Percentiles rank a stretch among this genome's conserved stretches.
These are phyloP conservation scores for Agroathelia rolfsii DNA, from an alignment of 1,284 basidiomycete genomes.

Conservation along the genomic window DNA sequence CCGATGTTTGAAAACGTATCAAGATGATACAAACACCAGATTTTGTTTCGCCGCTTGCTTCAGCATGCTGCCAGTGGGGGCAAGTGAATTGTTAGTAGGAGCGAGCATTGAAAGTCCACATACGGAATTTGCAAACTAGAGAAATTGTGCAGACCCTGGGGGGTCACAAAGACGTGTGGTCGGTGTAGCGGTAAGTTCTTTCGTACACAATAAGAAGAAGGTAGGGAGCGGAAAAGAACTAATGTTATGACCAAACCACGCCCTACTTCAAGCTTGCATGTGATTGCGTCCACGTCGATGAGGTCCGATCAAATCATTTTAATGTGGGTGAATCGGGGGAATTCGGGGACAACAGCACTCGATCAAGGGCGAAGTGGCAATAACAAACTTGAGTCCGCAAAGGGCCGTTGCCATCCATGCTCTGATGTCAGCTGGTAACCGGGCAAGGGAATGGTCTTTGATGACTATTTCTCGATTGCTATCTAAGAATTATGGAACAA, in stretches of 20 bases:
- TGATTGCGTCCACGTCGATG: conserved; percentile 78
- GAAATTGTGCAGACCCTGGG: conserved; percentile 69
- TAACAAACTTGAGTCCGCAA: too few relatives aligned
- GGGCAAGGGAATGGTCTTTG: too few relatives aligned
- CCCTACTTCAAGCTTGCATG: conserved; percentile 70
- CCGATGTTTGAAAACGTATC: conserved; percentile 86
- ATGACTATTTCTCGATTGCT: too few relatives aligned
- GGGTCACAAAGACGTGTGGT: conserved; percentile 74
- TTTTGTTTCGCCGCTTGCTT: conserved; percentile 75
- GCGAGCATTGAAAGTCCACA: conserved; percentile 82
- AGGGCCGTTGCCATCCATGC: too few relatives aligned
- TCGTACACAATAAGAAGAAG: too few relatives aligned
- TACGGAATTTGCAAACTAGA: conserved; percentile 89
- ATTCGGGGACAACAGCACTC: too few relatives aligned
- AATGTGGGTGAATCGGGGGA: conserved; percentile 66
- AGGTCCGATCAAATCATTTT: conserved; percentile 70
- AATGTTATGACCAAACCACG: conserved; percentile 51
- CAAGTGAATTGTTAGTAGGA: conserved; percentile 85
- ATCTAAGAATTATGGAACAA: too few relatives aligned
- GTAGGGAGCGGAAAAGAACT: too few relatives aligned
- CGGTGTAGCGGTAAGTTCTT: conserved; percentile 50
- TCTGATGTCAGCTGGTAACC: too few relatives aligned
- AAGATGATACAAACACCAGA: conserved; percentile 71
- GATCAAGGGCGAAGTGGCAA: too few relatives aligned
- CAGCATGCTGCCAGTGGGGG: conserved; percentile 73